Base-by-base conservation (phyloP, 768 basidiomycete species). In the Roridomyces roridus region DNA sequence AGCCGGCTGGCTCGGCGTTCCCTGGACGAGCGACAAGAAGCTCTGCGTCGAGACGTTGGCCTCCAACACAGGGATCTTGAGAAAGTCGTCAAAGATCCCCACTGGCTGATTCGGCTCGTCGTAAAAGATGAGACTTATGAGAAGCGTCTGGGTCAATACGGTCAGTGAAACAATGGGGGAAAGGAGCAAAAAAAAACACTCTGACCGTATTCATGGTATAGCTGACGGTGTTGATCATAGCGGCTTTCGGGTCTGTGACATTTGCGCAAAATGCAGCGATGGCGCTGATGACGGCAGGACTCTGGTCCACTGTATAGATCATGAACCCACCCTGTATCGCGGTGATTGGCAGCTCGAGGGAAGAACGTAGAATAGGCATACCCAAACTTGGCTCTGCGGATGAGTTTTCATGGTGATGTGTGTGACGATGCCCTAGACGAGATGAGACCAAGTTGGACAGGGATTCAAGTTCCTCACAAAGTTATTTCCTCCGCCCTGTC, bases 371-470 rank as follows among this genome's bases (percentile, higher is more conserved):
- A n/a, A n/a, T n/a, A n/a, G n/a, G n/a, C 79, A 12, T 70, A 87
- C 86, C 86, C 85, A 88, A 54, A 88, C 81, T 68, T 79, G 67
- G 0, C 72, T 70, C 46, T 87, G 85, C 7, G 86, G 80, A 63
- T 76, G 77, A 0, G 83, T 75, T 57, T 79, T 80, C 20, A 88
- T 49, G 0, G 79, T 83, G 62, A 88, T 82, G 36, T 69, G 76
- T 0, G 86, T 88, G 5, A 88, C 83, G 35, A 88, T 81, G 0
- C 87, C 87, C 78, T 79, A n/a, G n/a, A n/a, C n/a, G n/a, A n/a
- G n/a, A 35, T n/a, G 2, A 20, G 1, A 18, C 15, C 23, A 2
- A 10, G 15, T 7, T 37, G 15, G 48, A 25, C 5, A 35, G 2
- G 14, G 1, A 7, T 28, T 15, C 18, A 14, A 6, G 2, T 14